These are phyloP conservation scores for Leccinum incarnatum DNA, from an alignment of 768 basidiomycete genomes.

Conservation along the genomic window DNA sequence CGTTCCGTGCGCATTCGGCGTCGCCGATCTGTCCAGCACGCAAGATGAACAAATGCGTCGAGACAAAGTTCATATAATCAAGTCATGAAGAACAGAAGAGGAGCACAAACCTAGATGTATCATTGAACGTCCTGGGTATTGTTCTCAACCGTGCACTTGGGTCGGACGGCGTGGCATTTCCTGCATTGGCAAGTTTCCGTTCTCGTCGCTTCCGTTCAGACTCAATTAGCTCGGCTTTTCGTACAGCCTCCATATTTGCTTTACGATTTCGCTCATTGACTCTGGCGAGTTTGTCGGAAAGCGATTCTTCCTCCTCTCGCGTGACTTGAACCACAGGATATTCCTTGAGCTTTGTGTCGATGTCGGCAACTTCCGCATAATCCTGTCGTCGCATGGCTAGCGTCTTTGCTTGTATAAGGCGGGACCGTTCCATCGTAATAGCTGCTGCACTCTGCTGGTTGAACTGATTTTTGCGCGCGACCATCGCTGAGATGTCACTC, in stretches of 20 bases:
- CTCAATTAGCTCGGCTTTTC: slow-evolving; percentile 70
- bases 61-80: slow-evolving; percentile 19
- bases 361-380: slow-evolving; percentile 50
- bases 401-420: slow-evolving; percentile 67
- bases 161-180: slow-evolving; percentile 46
- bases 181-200: slow-evolving; percentile 50
- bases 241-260: slow-evolving; percentile 76
- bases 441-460: slow-evolving; percentile 31
- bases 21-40: slow-evolving; percentile 32
- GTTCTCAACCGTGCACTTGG: slow-evolving; percentile 70
- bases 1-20: slow-evolving; percentile 50
- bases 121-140: slow-evolving; percentile 54
- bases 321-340: slow-evolving; percentile 32
- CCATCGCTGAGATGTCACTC: slow-evolving; percentile 82
- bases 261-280: slow-evolving; percentile 91
- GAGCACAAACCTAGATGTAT: slow-evolving; percentile 56
- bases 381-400: slow-evolving; percentile 78
- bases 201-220: slow-evolving; percentile 70
- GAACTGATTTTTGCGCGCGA: slow-evolving; percentile 59
- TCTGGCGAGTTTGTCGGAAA: slow-evolving; percentile 56
- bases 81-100: slow-evolving; percentile 5
- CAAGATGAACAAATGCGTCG: slow-evolving; percentile 6
- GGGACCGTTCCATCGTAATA: slow-evolving; percentile 57
- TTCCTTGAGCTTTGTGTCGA: slow-evolving; percentile 64
- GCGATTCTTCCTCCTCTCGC: slow-evolving; percentile 31